Percentiles rank a stretch among this genome's conserved stretches.
phyloP scores from a whole-genome alignment of 75 land plant genomes.

The Selaginella tamariscina region DNA sequence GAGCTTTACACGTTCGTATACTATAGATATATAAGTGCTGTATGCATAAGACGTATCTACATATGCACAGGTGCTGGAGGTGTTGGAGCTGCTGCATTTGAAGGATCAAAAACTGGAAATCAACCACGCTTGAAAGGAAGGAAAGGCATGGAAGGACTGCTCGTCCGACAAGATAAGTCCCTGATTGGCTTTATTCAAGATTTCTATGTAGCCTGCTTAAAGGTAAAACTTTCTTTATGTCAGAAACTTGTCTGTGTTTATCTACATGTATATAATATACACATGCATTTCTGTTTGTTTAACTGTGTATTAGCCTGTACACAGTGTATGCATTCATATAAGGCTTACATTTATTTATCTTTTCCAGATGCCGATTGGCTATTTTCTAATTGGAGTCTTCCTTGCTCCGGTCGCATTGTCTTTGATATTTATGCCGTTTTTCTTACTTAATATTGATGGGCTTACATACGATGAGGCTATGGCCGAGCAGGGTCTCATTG shows the following conservation, averaged over 20 bases:
- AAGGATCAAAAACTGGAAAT: conserved; percentile 31
- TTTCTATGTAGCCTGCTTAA: conserved; percentile 41
- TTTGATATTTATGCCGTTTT: conserved; percentile 31
- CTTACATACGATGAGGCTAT: conserved; percentile 30
- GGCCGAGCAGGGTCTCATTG: conserved; percentile 1
- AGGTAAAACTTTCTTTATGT: conserved; percentile 20
- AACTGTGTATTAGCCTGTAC: no score
- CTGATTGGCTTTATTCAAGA: conserved; percentile 32
- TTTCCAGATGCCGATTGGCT: conserved; percentile 33
- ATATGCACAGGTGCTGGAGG: no score
- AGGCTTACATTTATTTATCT: no score
- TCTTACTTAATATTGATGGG: conserved; percentile 32
- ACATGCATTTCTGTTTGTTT: no score
- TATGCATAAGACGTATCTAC: no score
- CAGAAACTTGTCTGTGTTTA: conserved; percentile 11
- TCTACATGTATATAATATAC: conserved; percentile 14
- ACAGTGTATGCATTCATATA: no score
- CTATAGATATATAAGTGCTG: no score
- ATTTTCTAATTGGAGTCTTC: conserved; percentile 37
- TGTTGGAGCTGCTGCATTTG: conserved; percentile 35
- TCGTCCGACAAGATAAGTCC: conserved; percentile 38
- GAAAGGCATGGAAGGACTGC: conserved; percentile 41
- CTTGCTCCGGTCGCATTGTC: conserved; percentile 37
- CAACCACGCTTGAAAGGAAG: conserved; percentile 24
- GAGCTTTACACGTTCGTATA: no score